Conservation (phyloP, 2,329 filamentous ascomycete species). For the Eurotiales sp. region DNA sequence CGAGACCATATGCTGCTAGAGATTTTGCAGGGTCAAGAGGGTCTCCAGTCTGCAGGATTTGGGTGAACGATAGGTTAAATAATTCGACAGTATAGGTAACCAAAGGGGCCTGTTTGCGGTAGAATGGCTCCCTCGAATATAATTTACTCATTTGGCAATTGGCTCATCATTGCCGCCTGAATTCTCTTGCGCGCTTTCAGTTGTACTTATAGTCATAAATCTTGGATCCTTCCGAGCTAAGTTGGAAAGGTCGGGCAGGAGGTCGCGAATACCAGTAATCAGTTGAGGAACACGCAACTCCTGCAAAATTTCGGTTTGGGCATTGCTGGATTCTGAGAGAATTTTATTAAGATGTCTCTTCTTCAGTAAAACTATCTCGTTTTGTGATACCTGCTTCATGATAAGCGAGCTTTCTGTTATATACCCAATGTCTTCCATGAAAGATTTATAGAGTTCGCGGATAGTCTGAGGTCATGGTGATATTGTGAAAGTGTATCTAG, state of each 20-base stretch:
- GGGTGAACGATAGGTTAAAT: neutral
- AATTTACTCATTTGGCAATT: no score
- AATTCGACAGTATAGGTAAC: neutral
- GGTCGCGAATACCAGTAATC: neutral
- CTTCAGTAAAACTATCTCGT: neutral
- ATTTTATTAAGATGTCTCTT: neutral
- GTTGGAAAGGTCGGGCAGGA: neutral
- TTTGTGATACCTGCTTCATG: no score
- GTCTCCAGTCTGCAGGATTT: slow-evolving; percentile 17
- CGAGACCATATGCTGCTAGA: slow-evolving; percentile 16
- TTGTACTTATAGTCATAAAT: neutral
- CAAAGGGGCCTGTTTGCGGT: neutral
- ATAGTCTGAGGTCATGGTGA: slow-evolving; percentile 19
- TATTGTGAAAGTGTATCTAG: slow-evolving; percentile 28
- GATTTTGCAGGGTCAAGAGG: slow-evolving; percentile 12
- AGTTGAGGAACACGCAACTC: neutral
- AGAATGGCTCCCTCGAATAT: no score
- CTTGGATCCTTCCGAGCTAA: neutral
- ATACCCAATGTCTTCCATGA: slow-evolving; percentile 21
- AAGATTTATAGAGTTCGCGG: slow-evolving; percentile 20
- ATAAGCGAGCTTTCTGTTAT: slow-evolving; percentile 17
- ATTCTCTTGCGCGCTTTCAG: neutral
- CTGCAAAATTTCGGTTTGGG: neutral
- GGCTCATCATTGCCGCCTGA: neutral
- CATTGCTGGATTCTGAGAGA: neutral